Evolutionary conservation across 1,284 basidiomycete species (phyloP).

Genomic region (Malassezia pachydermatis): DNA sequence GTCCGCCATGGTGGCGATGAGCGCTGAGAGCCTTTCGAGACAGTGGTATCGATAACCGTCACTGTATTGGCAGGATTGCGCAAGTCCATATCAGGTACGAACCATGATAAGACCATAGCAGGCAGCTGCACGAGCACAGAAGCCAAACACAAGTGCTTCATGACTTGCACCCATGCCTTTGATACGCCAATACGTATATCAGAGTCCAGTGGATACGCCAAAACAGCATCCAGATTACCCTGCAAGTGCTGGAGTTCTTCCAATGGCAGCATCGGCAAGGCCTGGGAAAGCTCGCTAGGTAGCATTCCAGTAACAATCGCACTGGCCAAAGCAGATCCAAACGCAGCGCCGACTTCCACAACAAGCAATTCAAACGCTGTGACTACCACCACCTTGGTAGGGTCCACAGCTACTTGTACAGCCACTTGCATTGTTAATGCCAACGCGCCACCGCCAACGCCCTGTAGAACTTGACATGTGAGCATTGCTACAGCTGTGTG

Average conservation of each 20-base stretch:
- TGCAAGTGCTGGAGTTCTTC: slow-evolving; percentile 36
- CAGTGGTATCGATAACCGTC: too few relatives aligned
- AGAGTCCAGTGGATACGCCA: slow-evolving; percentile 40
- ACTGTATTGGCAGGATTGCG: slow-evolving; percentile 13
- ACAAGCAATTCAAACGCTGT: slow-evolving; percentile 70
- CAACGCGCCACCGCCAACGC: slow-evolving; percentile 67
- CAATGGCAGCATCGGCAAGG: slow-evolving; percentile 50
- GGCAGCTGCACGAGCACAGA: slow-evolving; percentile 37
- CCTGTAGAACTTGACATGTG: slow-evolving; percentile 59
- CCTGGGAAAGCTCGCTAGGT: slow-evolving; percentile 55
- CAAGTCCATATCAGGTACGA: slow-evolving; percentile 31
- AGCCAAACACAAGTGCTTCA: slow-evolving; percentile 36
- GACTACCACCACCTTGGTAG: slow-evolving; percentile 66
- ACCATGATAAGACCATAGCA: slow-evolving; percentile 30
- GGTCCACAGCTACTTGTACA: slow-evolving; percentile 66
- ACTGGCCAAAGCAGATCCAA: slow-evolving; percentile 58
- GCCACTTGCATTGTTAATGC: slow-evolving; percentile 62
- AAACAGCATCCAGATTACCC: slow-evolving; percentile 41
- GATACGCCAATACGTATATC: slow-evolving; percentile 40
- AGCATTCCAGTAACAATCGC: slow-evolving; percentile 58
- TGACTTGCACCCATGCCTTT: slow-evolving; percentile 43
- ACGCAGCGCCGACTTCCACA: slow-evolving; percentile 65
- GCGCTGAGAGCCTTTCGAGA: too few relatives aligned
- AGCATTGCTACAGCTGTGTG: slow-evolving; percentile 51
- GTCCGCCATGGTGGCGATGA: slow-evolving; percentile 7